phyloP scores from a whole-genome alignment of 2,329 filamentous ascomycete genomes.

The Alternaria burnsii region DNA sequence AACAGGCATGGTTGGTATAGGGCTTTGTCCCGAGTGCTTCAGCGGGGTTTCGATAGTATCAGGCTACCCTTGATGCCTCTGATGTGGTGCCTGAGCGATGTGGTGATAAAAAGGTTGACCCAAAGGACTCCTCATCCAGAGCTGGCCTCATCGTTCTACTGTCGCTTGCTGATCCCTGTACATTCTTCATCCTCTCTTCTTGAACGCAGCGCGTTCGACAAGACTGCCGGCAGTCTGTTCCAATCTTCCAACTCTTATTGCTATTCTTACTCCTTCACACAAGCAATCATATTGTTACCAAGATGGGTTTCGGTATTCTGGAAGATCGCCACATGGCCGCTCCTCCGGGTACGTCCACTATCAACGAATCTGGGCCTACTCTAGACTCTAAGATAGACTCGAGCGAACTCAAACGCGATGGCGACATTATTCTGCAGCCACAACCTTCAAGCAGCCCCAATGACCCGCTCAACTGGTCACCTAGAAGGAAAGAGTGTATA shows the following conservation, averaged over 20 bases:
- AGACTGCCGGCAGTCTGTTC: slow-evolving; percentile 39
- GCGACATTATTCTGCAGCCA: slow-evolving; percentile 82
- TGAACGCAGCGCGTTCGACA: slow-evolving; percentile 7
- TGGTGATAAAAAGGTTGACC: slow-evolving; percentile 15
- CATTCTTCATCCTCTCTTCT: background rate
- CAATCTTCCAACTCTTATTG: background rate
- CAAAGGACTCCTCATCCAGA: slow-evolving; percentile 2
- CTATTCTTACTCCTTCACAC: background rate
- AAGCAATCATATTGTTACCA: slow-evolving; percentile 7
- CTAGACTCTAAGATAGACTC: slow-evolving; percentile 27
- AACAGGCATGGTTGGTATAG: slow-evolving; percentile 1
- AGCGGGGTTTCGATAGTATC: slow-evolving; percentile 18
- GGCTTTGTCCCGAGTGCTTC: slow-evolving; percentile 15
- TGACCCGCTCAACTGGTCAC: slow-evolving; percentile 71
- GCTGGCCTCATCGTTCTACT: slow-evolving; percentile 14
- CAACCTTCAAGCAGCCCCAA: slow-evolving; percentile 92
- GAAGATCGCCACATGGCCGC: slow-evolving; percentile 41
- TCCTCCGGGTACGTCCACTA: slow-evolving; percentile 43
- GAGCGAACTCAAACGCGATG: slow-evolving; percentile 53
- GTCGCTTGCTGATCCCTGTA: background rate
- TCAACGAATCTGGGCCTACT: slow-evolving; percentile 25
- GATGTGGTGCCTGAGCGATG: slow-evolving; percentile 4
- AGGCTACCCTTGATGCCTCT: slow-evolving; percentile 7
- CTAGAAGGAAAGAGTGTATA: slow-evolving; percentile 42
- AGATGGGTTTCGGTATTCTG: slow-evolving; percentile 45